Evolutionary conservation across 2,329 filamentous ascomycete genomes (phyloP).

Genomic region (Paecilomyces fulvus): DNA sequence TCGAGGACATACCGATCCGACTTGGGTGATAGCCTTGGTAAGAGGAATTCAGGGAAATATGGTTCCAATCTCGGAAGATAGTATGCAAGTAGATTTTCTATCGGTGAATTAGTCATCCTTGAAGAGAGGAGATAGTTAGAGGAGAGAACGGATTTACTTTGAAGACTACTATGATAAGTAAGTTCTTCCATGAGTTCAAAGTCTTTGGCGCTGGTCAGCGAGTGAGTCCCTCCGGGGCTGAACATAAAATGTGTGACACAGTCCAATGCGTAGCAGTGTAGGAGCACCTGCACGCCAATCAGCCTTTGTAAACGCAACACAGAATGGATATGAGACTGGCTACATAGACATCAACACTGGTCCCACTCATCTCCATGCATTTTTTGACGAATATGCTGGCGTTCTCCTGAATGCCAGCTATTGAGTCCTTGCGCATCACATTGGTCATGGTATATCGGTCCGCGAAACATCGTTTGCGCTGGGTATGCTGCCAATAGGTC

Average conservation of each 20-base stretch:
- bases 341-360: slow-evolving; percentile 55
- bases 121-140: background rate
- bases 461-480: slow-evolving; percentile 54
- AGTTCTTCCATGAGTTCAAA: slow-evolving; percentile 61
- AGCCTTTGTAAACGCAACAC: background rate
- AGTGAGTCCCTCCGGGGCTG: slow-evolving; percentile 55
- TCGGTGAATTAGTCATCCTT: background rate
- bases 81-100: background rate
- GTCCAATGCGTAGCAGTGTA: slow-evolving; percentile 63
- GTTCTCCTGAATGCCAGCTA: slow-evolving; percentile 51
- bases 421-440: slow-evolving; percentile 47
- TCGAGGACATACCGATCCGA: slow-evolving; percentile 52
- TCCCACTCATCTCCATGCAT: slow-evolving; percentile 39
- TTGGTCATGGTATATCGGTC: slow-evolving; percentile 63
- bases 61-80: slow-evolving; percentile 22
- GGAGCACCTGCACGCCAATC: slow-evolving; percentile 20
- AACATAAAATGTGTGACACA: slow-evolving; percentile 63
- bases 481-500: slow-evolving; percentile 45
- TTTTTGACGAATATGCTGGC: slow-evolving; percentile 48
- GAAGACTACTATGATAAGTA: slow-evolving; percentile 58
- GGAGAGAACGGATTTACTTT: slow-evolving; percentile 43
- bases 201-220: slow-evolving; percentile 48
- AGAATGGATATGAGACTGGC: slow-evolving; percentile 10
- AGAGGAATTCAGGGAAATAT: slow-evolving; percentile 40
- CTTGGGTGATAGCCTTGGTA: slow-evolving; percentile 50